Percentiles rank a stretch among this genome's conserved stretches.
phyloP scores from a whole-genome alignment of 106 monocot genomes.

The Acorus gramineus region DNA sequence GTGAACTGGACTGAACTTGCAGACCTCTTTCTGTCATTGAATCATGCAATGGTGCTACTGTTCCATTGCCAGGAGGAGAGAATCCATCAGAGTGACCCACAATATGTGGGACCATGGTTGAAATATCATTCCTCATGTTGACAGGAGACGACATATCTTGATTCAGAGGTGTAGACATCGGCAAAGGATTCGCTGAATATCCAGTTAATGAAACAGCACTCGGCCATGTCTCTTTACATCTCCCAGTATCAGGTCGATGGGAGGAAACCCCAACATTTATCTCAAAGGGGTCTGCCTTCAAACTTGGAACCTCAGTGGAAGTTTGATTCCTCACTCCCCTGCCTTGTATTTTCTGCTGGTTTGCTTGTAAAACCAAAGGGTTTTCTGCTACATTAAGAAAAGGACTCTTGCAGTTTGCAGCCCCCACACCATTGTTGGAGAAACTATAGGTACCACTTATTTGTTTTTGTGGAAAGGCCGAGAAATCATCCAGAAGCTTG shows the following conservation, averaged over 20 bases:
- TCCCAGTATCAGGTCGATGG: conserved; percentile 26
- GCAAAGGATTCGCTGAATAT: conserved; percentile 15
- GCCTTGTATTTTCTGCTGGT: conserved; percentile 17
- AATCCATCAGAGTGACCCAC: conserved; percentile 10
- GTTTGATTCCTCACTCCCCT: conserved; percentile 22
- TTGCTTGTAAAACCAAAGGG: conserved; percentile 21
- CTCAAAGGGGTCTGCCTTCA: conserved; percentile 27
- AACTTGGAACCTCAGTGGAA: conserved; percentile 9
- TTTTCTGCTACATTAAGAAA: conserved; percentile 26
- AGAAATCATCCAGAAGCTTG: conserved; percentile 12
- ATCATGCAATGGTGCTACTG: conserved; percentile 11
- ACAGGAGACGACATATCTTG: conserved; percentile 7
- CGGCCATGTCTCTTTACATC: conserved; percentile 36
- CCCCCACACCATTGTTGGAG: conserved; percentile 13
- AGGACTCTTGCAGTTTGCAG: conserved; percentile 5
- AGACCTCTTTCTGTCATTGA: conserved; percentile 14
- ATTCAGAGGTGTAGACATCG: conserved; percentile 6
- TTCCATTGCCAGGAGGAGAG: conserved; percentile 9
- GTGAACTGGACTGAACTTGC: conserved; percentile 18
- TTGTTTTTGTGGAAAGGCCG: conserved; percentile 8
- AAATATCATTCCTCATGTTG: conserved; percentile 9
- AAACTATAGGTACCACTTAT: conserved; percentile 16
- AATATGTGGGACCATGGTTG: conserved; percentile 11
- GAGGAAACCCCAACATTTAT: conserved; percentile 21
- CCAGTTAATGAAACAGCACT: conserved; percentile 23